A percentile compares a stretch with the other conserved stretches of the same genome.
Evolutionary conservation across 2,329 filamentous ascomycete genomes (phyloP).

Genomic region (Alternaria panax): DNA sequence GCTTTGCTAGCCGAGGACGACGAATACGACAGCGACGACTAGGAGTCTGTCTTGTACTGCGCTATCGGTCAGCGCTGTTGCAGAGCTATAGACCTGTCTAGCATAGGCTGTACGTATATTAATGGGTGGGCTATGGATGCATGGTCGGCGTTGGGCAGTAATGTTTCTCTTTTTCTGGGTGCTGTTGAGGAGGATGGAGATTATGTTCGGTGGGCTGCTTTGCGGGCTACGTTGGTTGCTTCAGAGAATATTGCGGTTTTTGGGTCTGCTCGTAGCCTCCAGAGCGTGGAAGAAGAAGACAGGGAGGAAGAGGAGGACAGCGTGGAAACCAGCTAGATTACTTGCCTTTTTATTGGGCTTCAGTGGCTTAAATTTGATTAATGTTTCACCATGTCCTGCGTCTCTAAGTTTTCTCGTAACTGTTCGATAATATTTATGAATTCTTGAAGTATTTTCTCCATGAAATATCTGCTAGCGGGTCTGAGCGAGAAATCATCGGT

Average conservation of each 20-base stretch:
- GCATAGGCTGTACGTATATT: not conserved
- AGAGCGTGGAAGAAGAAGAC: not conserved
- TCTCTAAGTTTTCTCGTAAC: too few relatives aligned
- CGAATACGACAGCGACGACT: constrained; percentile 65
- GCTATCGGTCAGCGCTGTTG: not conserved
- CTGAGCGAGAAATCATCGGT: too few relatives aligned
- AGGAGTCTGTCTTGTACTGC: constrained; percentile 12
- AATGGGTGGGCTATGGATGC: not conserved
- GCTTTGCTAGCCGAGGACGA: constrained; percentile 76
- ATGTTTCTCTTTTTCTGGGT: not conserved
- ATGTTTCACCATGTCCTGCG: too few relatives aligned
- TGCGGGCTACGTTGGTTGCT: not conserved
- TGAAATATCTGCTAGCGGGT: too few relatives aligned
- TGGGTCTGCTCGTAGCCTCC: not conserved
- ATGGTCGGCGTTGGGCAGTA: not conserved
- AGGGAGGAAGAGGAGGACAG: not conserved
- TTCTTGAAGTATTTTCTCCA: too few relatives aligned
- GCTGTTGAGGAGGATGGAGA: not conserved
- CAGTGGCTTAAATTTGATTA: not conserved
- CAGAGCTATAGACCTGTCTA: not conserved
- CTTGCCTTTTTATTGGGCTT: not conserved
- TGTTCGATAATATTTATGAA: too few relatives aligned
- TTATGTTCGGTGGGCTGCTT: not conserved
- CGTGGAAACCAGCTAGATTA: not conserved
- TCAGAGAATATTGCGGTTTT: not conserved